Conservation (phyloP, 352 stramenopile genomes). For the Pythium apleroticum region DNA sequence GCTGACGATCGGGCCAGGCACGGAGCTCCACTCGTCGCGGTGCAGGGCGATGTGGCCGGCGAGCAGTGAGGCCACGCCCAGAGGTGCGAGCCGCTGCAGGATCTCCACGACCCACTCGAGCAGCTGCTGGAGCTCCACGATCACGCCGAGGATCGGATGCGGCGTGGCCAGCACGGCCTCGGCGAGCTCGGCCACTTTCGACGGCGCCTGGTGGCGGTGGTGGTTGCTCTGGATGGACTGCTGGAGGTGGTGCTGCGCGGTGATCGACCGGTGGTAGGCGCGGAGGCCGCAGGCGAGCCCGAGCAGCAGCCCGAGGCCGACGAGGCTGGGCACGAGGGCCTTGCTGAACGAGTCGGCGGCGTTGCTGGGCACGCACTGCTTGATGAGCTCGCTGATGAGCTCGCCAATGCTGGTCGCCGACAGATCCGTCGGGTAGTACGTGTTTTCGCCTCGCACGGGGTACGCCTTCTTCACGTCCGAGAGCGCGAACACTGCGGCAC, state of each 20-base stretch:
- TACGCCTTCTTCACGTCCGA: slow-evolving; percentile 10
- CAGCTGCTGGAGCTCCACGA: slow-evolving; percentile 49
- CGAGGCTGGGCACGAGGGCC: slow-evolving; percentile 22
- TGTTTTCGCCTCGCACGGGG: slow-evolving; percentile 5
- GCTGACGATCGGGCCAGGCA: slow-evolving; percentile 36
- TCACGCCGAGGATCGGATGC: slow-evolving; percentile 40
- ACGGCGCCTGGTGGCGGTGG: background rate
- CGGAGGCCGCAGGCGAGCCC: slow-evolving; percentile 30
- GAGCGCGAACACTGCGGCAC: slow-evolving; percentile 27
- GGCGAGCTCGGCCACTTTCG: slow-evolving; percentile 5
- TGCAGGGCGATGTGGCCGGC: slow-evolving; percentile 41
- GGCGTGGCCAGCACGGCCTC: slow-evolving; percentile 28
- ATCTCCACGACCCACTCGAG: slow-evolving; percentile 45
- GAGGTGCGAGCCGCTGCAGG: slow-evolving; percentile 36
- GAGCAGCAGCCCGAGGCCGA: slow-evolving; percentile 24
- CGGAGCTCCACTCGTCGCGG: slow-evolving; percentile 39
- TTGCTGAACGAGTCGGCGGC: slow-evolving; percentile 21
- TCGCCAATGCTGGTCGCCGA: slow-evolving; percentile 4
- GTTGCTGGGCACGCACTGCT: slow-evolving; percentile 26
- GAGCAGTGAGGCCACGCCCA: slow-evolving; percentile 42
- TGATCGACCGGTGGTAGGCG: slow-evolving; percentile 27
- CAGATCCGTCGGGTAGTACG: slow-evolving; percentile 24
- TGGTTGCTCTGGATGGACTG: slow-evolving; percentile 14
- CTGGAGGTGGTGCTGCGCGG: slow-evolving; percentile 21
- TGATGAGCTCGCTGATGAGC: slow-evolving; percentile 11